Conservation (phyloP, 2,329 filamentous ascomycete species). For the Hymenoscyphus salicellus region DNA sequence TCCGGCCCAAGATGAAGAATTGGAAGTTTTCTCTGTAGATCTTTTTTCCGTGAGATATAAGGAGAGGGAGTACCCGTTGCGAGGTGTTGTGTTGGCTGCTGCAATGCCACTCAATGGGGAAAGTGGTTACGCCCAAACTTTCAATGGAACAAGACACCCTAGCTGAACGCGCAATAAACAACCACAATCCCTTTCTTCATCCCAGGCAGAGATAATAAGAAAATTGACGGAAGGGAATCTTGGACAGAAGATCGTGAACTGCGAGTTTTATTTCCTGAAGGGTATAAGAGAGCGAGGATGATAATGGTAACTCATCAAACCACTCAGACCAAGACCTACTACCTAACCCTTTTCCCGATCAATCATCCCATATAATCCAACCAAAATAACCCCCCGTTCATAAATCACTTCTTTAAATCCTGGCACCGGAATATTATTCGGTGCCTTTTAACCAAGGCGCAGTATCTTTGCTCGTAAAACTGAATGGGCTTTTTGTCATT, state of each 20-base stretch:
- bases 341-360: not conserved
- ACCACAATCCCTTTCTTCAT: not conserved
- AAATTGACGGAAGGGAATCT: not conserved
- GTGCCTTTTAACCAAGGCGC: conserved; percentile 31
- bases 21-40: not conserved
- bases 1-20: not conserved
- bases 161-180: too few relatives aligned
- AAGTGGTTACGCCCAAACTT: not conserved
- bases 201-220: not conserved
- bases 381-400: not conserved
- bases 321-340: not conserved
- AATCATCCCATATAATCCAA: not conserved
- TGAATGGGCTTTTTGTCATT: conserved; percentile 80
- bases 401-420: not conserved
- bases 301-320: conserved; percentile 1
- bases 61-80: not conserved
- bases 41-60: not conserved
- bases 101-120: not conserved
- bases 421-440: conserved; percentile 15
- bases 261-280: conserved; percentile 7
- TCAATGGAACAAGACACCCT: too few relatives aligned
- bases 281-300: conserved; percentile 20
- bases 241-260: not conserved
- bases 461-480: conserved; percentile 40
- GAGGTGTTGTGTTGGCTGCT: not conserved